phyloP scores from a whole-genome alignment of 2,329 filamentous ascomycete species.

The Ascochyta lentis region DNA sequence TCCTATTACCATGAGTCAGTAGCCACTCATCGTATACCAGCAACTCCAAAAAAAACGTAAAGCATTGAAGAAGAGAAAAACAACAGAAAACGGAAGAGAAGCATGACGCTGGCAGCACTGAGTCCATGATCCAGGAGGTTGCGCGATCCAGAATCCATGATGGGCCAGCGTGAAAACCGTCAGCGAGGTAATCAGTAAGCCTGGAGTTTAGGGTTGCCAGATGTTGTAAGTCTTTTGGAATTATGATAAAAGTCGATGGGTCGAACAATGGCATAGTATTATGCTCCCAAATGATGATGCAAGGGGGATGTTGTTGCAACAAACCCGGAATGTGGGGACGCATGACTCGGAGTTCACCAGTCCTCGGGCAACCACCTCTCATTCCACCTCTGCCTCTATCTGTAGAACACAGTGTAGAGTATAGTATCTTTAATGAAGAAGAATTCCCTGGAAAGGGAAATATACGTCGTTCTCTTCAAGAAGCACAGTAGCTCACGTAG shows the following conservation, averaged over 20 bases:
- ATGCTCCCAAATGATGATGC: neutral
- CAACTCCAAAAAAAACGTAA: neutral
- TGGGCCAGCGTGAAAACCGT: neutral
- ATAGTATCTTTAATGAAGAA: neutral
- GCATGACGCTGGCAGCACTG: neutral
- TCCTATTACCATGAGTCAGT: constrained; percentile 5
- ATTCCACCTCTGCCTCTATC: neutral
- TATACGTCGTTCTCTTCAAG: neutral
- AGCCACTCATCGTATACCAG: neutral
- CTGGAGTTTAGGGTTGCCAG: too few relatives aligned
- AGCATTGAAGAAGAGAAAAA: neutral
- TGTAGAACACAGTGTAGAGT: too few relatives aligned
- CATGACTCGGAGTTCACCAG: neutral
- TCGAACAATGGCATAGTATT: neutral
- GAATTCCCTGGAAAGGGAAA: neutral
- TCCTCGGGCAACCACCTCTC: neutral
- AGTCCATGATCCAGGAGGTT: neutral
- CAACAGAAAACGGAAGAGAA: neutral
- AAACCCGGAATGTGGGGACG: neutral
- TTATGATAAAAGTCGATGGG: neutral
- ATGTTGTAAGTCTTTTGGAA: neutral
- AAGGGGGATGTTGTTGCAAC: constrained; percentile 2
- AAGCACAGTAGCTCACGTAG: too few relatives aligned
- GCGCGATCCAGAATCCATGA: neutral
- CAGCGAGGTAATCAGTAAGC: too few relatives aligned